These are phyloP conservation scores for Chrysanthemum makinoi DNA, from an alignment of 129 eudicot genomes.

Conservation along the genomic window DNA sequence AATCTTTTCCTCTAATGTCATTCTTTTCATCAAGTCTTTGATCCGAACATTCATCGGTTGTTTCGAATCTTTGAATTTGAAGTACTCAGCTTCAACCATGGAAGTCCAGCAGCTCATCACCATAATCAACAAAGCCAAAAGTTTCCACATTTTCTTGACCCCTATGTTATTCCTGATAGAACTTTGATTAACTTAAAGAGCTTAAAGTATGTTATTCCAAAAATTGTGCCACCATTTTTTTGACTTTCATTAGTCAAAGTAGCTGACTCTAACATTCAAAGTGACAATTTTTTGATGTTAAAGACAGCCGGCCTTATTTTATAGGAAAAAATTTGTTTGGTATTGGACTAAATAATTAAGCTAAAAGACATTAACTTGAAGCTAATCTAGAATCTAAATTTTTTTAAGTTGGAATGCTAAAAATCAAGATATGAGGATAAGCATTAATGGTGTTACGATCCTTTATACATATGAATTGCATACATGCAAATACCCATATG, in stretches of 20 bases:
- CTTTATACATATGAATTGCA: background rate
- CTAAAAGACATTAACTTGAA: background rate
- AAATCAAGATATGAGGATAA: background rate
- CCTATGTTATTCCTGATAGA: constrained; percentile 1
- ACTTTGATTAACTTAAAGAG: background rate
- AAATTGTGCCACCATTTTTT: background rate
- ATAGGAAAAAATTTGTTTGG: too few relatives aligned
- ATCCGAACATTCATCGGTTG: constrained; percentile 21
- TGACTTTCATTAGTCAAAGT: constrained; percentile 2
- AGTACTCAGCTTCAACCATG: constrained; percentile 13
- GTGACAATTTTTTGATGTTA: background rate
- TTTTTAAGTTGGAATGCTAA: background rate
- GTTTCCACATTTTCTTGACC: constrained; percentile 13
- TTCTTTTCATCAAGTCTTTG: constrained; percentile 29
- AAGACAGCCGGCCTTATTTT: too few relatives aligned
- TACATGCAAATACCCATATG: background rate
- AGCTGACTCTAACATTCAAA: background rate
- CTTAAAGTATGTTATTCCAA: background rate
- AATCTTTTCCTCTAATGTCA: constrained; percentile 31
- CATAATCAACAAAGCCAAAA: constrained; percentile 12
- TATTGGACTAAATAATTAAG: background rate
- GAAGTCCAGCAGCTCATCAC: constrained; percentile 16
- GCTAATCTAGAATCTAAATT: background rate
- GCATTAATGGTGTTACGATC: background rate
- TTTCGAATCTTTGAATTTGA: constrained; percentile 25